Evolutionary conservation across 2,329 filamentous ascomycete genomes (phyloP).

Genomic region (Alternaria longipes): DNA sequence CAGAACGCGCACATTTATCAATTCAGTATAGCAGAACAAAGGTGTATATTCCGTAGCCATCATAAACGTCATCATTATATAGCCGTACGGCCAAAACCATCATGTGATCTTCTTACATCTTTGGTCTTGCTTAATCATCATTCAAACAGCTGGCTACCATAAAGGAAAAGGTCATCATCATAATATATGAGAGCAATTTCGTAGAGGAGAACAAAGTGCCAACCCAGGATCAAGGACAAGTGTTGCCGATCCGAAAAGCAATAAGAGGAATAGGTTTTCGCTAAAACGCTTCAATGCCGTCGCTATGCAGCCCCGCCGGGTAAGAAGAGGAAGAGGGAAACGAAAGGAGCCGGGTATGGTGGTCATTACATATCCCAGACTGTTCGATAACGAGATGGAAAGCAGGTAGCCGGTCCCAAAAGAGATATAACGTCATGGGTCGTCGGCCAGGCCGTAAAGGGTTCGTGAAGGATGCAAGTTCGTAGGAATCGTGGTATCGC

Average conservation of each 20-base stretch:
- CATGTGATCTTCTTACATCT: constrained; percentile 19
- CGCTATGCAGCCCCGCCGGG: constrained; percentile 46
- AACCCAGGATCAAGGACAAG: constrained; percentile 10
- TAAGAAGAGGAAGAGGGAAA: constrained; percentile 25
- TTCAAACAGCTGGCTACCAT: background rate
- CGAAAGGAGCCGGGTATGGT: background rate
- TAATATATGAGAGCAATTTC: constrained; percentile 5
- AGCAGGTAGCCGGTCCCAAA: constrained; percentile 1
- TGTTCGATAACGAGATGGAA: constrained; percentile 1
- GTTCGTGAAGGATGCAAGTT: constrained; percentile 19
- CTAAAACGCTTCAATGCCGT: constrained; percentile 48
- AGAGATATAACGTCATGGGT: background rate
- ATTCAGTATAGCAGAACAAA: background rate
- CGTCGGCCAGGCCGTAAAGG: background rate
- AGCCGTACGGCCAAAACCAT: constrained; percentile 21
- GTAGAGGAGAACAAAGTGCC: background rate
- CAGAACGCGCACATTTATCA: background rate
- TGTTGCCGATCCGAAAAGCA: constrained; percentile 9
- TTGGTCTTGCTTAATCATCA: constrained; percentile 21
- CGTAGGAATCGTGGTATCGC: constrained; percentile 41
- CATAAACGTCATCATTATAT: constrained; percentile 19
- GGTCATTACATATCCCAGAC: constrained; percentile 1
- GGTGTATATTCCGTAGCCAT: constrained; percentile 21
- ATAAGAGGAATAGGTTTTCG: constrained; percentile 23
- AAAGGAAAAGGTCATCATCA: background rate